Conservation (phyloP, 805 yeast genomes). For the Nakazawaea populi region DNA sequence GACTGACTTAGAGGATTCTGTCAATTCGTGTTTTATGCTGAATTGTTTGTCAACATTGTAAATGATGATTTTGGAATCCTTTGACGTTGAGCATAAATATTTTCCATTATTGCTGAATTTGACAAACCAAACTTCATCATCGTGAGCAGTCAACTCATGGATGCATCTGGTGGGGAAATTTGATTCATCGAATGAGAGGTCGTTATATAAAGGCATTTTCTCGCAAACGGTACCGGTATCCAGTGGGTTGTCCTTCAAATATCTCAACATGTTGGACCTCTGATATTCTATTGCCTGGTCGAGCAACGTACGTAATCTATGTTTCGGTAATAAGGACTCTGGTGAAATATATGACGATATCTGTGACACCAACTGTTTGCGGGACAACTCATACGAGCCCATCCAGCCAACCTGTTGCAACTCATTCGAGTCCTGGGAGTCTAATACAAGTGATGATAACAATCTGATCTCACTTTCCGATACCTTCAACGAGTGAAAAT, state of each 20-base stretch:
- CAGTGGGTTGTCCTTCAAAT: constrained; percentile 23
- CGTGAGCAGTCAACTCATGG: constrained; percentile 44
- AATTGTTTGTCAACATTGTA: constrained; percentile 56
- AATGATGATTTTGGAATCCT: constrained; percentile 56
- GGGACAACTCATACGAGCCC: constrained; percentile 25
- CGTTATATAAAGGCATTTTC: constrained; percentile 9
- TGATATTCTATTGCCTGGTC: constrained; percentile 48
- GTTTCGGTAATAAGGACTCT: constrained; percentile 45
- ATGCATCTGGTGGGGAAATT: constrained; percentile 44
- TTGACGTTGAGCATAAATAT: constrained; percentile 70
- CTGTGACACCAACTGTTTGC: constrained; percentile 33
- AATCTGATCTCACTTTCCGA: constrained; percentile 11
- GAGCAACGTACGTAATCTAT: constrained; percentile 42
- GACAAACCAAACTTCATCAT: constrained; percentile 80
- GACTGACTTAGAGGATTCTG: constrained; percentile 47
- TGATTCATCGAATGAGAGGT: constrained; percentile 10
- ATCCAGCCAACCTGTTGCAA: constrained; percentile 23
- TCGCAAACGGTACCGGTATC: constrained; percentile 14
- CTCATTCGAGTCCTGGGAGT: constrained; percentile 24
- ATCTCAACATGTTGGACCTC: constrained; percentile 27
- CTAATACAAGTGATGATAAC: constrained; percentile 17
- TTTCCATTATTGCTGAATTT: constrained; percentile 75
- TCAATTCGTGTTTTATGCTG: constrained; percentile 28
- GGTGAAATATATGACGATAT: constrained; percentile 45
- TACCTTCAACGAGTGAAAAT: constrained; percentile 22